A percentile compares a stretch with the other conserved stretches of the same genome.
Evolutionary conservation across 768 basidiomycete genomes (phyloP).

Genomic region (Russula lepida): DNA sequence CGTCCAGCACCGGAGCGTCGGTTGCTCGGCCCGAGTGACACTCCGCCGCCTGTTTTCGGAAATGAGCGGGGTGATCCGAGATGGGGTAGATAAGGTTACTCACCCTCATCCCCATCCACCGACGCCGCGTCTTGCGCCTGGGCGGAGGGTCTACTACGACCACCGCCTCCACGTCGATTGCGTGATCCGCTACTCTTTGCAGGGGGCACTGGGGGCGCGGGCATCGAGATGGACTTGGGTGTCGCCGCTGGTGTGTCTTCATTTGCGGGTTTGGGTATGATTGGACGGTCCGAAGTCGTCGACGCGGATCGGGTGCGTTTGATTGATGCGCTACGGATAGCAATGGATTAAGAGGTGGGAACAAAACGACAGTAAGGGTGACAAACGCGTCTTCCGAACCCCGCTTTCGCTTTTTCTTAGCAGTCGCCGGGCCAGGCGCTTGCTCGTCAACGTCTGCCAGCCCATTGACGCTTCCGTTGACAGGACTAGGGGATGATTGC

Average conservation of each 20-base stretch:
- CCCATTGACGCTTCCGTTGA: conserved; percentile 30
- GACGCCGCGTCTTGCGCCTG: conserved; percentile 27
- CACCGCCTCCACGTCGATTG: conserved; percentile 26
- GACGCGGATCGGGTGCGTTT: conserved; percentile 77
- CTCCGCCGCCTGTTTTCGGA: not conserved
- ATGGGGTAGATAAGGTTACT: conserved; percentile 23
- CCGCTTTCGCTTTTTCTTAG: conserved; percentile 67
- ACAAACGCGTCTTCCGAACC: conserved; percentile 64
- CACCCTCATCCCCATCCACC: conserved; percentile 61
- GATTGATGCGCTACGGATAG: conserved; percentile 37
- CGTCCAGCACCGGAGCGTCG: conserved; percentile 40
- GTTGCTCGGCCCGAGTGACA: conserved; percentile 15
- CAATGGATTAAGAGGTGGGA: conserved; percentile 13
- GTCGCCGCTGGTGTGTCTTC: conserved; percentile 35
- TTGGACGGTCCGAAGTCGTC: conserved; percentile 51
- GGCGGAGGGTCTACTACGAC: conserved; percentile 23
- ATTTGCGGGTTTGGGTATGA: conserved; percentile 32
- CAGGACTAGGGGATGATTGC: conserved; percentile 33
- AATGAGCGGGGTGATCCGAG: conserved; percentile 29
- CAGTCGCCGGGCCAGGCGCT: conserved; percentile 34
- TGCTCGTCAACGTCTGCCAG: conserved; percentile 40
- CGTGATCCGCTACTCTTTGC: conserved; percentile 23
- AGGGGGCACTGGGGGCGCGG: conserved; percentile 22
- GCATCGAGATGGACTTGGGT: conserved; percentile 21
- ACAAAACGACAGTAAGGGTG: not conserved